A percentile compares a stretch with the other conserved stretches of the same genome.
phyloP scores from a whole-genome alignment of 768 basidiomycete genomes.

The Pleurotus tuber-regium region DNA sequence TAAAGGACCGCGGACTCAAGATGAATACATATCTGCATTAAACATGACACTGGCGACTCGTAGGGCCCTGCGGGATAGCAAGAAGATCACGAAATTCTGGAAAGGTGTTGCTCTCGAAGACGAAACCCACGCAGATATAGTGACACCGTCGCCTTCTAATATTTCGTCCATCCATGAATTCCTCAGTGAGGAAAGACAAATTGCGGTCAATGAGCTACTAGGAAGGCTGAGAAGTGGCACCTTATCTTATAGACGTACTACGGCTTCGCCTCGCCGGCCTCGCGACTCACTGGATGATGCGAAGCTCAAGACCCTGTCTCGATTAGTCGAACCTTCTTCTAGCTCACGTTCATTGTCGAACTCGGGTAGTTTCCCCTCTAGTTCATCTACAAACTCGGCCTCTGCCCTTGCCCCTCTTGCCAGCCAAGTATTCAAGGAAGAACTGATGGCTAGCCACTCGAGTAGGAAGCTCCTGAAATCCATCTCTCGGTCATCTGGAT shows the following conservation, averaged over 20 bases:
- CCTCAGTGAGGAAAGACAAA: conserved; percentile 16
- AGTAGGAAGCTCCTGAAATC: conserved; percentile 9
- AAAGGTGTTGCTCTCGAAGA: conserved; percentile 31
- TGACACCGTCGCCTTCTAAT: conserved; percentile 21
- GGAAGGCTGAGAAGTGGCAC: conserved; percentile 19
- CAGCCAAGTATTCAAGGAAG: conserved; percentile 18
- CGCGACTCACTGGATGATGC: neutral
- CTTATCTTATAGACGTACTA: conserved; percentile 10
- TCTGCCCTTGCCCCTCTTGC: conserved; percentile 16
- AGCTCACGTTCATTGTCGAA: neutral
- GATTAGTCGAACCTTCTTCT: conserved; percentile 1
- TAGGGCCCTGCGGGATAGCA: conserved; percentile 28
- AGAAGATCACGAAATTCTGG: conserved; percentile 36
- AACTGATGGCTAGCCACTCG: conserved; percentile 14
- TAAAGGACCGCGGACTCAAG: conserved; percentile 27
- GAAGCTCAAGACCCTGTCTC: conserved; percentile 4
- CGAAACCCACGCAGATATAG: conserved; percentile 7
- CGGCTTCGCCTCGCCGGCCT: neutral
- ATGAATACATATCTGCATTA: conserved; percentile 32
- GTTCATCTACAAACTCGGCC: neutral
- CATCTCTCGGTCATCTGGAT: conserved; percentile 2
- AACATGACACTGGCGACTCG: conserved; percentile 28
- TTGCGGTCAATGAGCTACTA: conserved; percentile 32
- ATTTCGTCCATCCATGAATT: conserved; percentile 17
- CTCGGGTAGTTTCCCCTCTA: neutral